Conservation (phyloP, 2,329 filamentous ascomycete genomes). For the Phoma sp. region DNA sequence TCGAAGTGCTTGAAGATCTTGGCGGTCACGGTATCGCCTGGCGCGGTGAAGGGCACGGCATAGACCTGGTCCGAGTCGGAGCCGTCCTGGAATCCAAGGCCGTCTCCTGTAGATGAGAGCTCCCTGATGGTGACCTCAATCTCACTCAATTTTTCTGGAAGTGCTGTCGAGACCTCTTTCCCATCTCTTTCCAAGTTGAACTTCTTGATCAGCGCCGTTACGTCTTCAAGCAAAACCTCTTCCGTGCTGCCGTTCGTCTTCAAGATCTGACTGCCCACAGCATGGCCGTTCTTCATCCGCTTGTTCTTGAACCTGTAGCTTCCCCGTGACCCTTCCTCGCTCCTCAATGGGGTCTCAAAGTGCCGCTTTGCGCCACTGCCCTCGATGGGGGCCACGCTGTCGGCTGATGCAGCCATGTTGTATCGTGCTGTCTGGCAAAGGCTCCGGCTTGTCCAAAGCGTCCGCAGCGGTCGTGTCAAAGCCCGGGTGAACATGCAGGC, state of each 20-base stretch:
- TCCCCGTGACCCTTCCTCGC: slow-evolving; percentile 44
- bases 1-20: slow-evolving; percentile 78
- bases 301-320: slow-evolving; percentile 55
- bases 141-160: slow-evolving; percentile 75
- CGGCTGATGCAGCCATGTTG: slow-evolving; percentile 46
- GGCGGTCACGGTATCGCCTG: slow-evolving; percentile 80
- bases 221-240: slow-evolving; percentile 57
- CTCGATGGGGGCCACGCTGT: slow-evolving; percentile 40
- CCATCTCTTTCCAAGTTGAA: slow-evolving; percentile 33
- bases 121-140: slow-evolving; percentile 82
- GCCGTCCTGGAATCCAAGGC: slow-evolving; percentile 75
- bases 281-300: slow-evolving; percentile 55
- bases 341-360: slow-evolving; percentile 43
- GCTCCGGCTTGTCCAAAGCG: slow-evolving; percentile 28
- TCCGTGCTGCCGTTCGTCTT: slow-evolving; percentile 57
- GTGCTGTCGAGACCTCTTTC: slow-evolving; percentile 18
- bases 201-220: slow-evolving; percentile 53
- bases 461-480: slow-evolving; percentile 37
- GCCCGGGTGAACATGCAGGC: slow-evolving; percentile 31
- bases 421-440: slow-evolving; percentile 19
- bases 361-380: slow-evolving; percentile 45
- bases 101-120: slow-evolving; percentile 91
- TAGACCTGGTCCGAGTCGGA: slow-evolving; percentile 73
- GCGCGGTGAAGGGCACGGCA: slow-evolving; percentile 85
- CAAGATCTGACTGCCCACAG: slow-evolving; percentile 43